Conservation (phyloP, 1,139 yeast genomes). For the Chernovozyma aurita region DNA sequence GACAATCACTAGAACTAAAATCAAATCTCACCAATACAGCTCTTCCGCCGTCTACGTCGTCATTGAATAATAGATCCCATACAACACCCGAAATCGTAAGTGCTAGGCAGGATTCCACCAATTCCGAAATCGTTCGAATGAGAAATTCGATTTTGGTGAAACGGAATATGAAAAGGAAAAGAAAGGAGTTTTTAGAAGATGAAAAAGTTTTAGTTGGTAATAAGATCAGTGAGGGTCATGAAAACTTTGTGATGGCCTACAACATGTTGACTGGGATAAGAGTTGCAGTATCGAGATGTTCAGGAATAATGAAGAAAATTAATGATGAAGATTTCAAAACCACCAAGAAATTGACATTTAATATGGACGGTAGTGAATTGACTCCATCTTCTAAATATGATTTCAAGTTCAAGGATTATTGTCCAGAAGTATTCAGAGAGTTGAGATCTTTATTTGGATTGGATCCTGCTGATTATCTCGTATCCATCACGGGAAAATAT, state of each 20-base stretch:
- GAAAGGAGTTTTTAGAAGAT: constrained; percentile 47
- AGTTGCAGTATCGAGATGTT: constrained; percentile 88
- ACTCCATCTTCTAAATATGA: constrained; percentile 94
- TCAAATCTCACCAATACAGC: no score
- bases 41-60: no score
- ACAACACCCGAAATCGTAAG: no score
- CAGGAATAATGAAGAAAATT: constrained; percentile 76
- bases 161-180: constrained; percentile 36
- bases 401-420: constrained; percentile 93
- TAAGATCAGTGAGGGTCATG: constrained; percentile 87
- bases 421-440: constrained; percentile 92
- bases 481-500: constrained; percentile 89
- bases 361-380: constrained; percentile 79
- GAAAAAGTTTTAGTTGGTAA: constrained; percentile 72
- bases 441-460: constrained; percentile 74
- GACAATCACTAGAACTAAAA: no score
- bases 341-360: constrained; percentile 79
- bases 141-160: constrained; percentile 38
- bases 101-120: constrained; percentile 28
- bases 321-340: constrained; percentile 65
- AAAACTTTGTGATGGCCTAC: constrained; percentile 89
- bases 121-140: constrained; percentile 39
- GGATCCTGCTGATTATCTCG: constrained; percentile 93
- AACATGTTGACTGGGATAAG: constrained; percentile 97
- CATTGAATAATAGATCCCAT: no score